These are phyloP conservation scores for Trichoderma aggressivum DNA, from an alignment of 2,329 filamentous ascomycete species.

Conservation along the genomic window DNA sequence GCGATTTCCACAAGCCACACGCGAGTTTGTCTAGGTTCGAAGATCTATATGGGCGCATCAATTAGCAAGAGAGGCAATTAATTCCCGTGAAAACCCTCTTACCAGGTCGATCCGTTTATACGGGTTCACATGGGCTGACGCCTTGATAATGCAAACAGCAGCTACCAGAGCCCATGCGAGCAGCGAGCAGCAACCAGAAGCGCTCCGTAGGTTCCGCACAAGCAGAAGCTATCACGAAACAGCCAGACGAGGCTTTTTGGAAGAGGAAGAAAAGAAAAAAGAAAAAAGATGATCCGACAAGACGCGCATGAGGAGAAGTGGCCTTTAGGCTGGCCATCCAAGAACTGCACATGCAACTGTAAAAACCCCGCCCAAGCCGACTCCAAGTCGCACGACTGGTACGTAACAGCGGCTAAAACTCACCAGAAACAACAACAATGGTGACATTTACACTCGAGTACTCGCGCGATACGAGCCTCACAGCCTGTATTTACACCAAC, in stretches of 20 bases:
- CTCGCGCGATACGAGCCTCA: not conserved
- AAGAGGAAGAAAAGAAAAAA: not conserved
- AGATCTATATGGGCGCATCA: not conserved
- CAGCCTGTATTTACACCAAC: not conserved
- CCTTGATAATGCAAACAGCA: not conserved
- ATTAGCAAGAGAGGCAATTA: not conserved
- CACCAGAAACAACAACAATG: not conserved
- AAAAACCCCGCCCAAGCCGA: constrained; percentile 10
- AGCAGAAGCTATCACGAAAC: not conserved
- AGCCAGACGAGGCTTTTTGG: not conserved
- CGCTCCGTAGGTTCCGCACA: not conserved
- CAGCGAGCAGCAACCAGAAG: not conserved
- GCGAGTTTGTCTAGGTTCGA: not conserved
- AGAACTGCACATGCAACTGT: not conserved
- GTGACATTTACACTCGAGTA: not conserved
- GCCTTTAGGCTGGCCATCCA: not conserved
- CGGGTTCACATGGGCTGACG: constrained; percentile 5
- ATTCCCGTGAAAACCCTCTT: not conserved
- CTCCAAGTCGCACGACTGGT: constrained; percentile 13
- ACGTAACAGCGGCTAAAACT: constrained; percentile 6
- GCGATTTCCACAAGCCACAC: constrained; percentile 12
- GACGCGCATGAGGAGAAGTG: constrained; percentile 5
- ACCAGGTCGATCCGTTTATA: not conserved
- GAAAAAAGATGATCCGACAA: not conserved
- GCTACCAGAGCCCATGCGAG: constrained; percentile 8